phyloP scores from a whole-genome alignment of 139 green algal species.

The Coelastrella sp. region DNA sequence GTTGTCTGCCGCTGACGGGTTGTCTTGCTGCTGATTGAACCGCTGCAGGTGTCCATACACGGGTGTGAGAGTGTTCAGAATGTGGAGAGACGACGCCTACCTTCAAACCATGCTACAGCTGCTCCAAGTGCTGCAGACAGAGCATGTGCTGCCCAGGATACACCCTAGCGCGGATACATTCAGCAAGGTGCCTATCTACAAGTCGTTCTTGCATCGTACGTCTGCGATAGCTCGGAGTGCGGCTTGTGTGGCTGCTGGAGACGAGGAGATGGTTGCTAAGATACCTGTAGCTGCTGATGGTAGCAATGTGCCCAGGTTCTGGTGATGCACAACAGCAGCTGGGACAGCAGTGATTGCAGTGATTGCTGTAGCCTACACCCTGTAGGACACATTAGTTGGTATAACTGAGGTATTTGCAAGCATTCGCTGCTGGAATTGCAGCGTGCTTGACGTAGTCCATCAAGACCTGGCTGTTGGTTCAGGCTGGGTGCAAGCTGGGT shows the following conservation, averaged over 20 bases:
- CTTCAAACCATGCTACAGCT: conserved; percentile 31
- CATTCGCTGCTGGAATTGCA: too few relatives aligned
- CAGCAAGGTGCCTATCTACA: background rate
- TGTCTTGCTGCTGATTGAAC: background rate
- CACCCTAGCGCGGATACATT: background rate
- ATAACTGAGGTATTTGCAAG: too few relatives aligned
- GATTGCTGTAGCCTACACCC: background rate
- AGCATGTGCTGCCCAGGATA: background rate
- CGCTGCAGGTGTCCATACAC: conserved; percentile 1
- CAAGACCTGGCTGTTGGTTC: too few relatives aligned
- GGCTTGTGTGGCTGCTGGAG: conserved; percentile 6
- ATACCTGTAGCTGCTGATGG: conserved; percentile 2
- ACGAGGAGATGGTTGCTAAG: background rate
- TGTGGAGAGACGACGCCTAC: conserved; percentile 44
- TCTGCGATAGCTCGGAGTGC: background rate
- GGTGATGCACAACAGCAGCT: background rate
- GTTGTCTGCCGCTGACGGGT: background rate
- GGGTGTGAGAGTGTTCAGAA: conserved; percentile 21
- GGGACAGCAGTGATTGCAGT: background rate
- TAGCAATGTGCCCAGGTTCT: conserved; percentile 14
- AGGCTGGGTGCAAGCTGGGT: too few relatives aligned
- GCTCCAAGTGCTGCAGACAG: conserved; percentile 31
- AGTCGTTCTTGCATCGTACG: conserved; percentile 3
- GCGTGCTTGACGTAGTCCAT: too few relatives aligned
- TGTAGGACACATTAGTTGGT: background rate